Evolutionary conservation across 106 monocot species (phyloP).

Genomic region (Dendrobium officinale): DNA sequence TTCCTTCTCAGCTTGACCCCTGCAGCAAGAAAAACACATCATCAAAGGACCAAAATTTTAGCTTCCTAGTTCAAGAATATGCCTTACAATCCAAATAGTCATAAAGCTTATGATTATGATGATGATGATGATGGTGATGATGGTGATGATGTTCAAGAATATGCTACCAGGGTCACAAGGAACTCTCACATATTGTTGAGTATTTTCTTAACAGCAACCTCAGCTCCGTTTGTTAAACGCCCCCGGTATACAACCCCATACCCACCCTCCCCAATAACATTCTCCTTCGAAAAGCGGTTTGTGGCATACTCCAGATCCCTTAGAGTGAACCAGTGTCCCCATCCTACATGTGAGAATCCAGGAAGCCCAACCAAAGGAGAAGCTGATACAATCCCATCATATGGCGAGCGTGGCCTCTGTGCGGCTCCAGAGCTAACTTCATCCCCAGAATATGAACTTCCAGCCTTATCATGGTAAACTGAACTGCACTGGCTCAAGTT

Average conservation of each 20-base stretch:
- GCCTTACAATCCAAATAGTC: not conserved
- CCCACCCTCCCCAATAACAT: constrained; percentile 27
- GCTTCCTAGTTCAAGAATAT: not conserved
- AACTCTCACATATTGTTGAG: constrained; percentile 30
- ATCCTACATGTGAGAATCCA: constrained; percentile 65
- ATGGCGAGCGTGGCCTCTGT: constrained; percentile 22
- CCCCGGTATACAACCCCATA: constrained; percentile 34
- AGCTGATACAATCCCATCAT: constrained; percentile 22
- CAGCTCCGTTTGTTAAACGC: constrained; percentile 14
- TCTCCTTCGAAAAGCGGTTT: constrained; percentile 22
- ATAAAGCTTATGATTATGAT: too few species aligned
- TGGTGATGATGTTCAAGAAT: not conserved
- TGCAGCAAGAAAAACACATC: constrained; percentile 17
- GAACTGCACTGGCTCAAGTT: constrained; percentile 76
- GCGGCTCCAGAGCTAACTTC: constrained; percentile 29
- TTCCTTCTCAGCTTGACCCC: constrained; percentile 89
- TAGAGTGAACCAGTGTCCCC: constrained; percentile 84
- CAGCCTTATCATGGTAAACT: constrained; percentile 41
- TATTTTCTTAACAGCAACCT: constrained; percentile 25
- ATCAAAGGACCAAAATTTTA: constrained; percentile 3
- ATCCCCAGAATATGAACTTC: constrained; percentile 67
- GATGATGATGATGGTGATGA: too few species aligned
- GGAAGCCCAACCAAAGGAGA: constrained; percentile 77
- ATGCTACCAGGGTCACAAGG: not conserved
- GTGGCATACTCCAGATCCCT: constrained; percentile 31